Evolutionary conservation across 2,329 filamentous ascomycete species (phyloP), one percentile per base, ranked within the genome.

Genomic region (Cordyceps javanica): DNA sequence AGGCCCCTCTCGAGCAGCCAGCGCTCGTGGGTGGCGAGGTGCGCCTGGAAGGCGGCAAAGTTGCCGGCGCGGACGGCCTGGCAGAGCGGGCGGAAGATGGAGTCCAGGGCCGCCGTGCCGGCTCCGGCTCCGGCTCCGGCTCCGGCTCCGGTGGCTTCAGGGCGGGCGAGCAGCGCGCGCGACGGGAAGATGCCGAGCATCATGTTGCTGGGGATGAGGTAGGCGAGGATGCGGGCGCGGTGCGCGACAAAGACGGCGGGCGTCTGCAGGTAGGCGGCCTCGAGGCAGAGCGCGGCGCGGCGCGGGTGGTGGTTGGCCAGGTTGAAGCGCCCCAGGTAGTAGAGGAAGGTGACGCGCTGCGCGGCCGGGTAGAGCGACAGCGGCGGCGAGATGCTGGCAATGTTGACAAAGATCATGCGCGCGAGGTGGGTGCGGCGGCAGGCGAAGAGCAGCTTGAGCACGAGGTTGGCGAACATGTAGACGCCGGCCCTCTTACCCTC

Each of bases 401-500:
- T 93, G 68, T 94, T 95, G 63, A 86, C 87, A 68, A 97, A 94
- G 66, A 97, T 89, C 70, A 93, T 91, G 62, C 90, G 89, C 16
- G 90, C 91, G 57, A 91, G 86, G 61, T 90, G 83, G 3, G 89
- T 89, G 71, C 93, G 94, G 36, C 86, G 83, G 68, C 90, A 94
- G 81, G 91, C 89, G 67, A 96, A 95, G 8, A 97, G 80, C 3
- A 97, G 82, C 70, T 92, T 93, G 50, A 97, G 75, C 38, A 91
- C 94, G 25, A 96, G 81, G 68, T 97, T 97, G 60, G 91, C 92
- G 73, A 96, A 91, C 59, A 90, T 86, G 73, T 97, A 97, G 61
- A 97, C 91, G 44, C 90, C 92, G 11, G 88, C 75, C 67, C 93
- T 91, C 69, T 92, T 95, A 56, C 91, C 91, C 65, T 92, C 88